Base-by-base conservation (phyloP, 2,329 filamentous ascomycete species). In the Ascocoryne sarcoides region DNA sequence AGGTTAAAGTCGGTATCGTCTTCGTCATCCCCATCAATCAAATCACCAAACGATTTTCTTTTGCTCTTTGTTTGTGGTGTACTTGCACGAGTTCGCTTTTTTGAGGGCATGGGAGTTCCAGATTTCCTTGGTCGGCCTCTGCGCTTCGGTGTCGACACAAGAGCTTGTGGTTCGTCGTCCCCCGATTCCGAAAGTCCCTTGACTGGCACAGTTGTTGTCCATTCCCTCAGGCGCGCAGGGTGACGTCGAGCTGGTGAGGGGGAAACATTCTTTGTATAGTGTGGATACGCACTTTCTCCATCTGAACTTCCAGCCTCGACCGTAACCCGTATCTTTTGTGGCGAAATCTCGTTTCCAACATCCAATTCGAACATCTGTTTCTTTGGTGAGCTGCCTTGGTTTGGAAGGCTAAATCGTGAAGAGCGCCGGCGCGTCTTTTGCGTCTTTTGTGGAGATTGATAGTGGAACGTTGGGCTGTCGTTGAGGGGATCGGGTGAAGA, bases 51-150 rank as follows among this genome's bases (percentile, higher is more conserved):
- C 17, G 15, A 12, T 8, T 43, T 42, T 46, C 50, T 29, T 39
- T 46, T 44, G 2, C 26, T 31, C 32, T 49, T 56, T 15, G 45
- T 46, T 9, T 33, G 45, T 5, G 52, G 53, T 19, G 57, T 58
- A 21, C 42, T 33, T 4, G 42, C 46, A 33, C 52, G 52, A 10
- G 43, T 44, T 14, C 39, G 16, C 40, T 51, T 55, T 32, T 55
- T 57, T 4, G 42, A 36, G 18, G 63, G 62, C 4, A 63, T 62
- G 21, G 60, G 58, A 48, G 60, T 60, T 29, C 53, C 50, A 36
- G 65, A 64, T 48, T 68, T 69, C 33, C 62, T 60, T 23, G 65
- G 63, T 32, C 65, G 59, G 15, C 65, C 65, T 52, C 62, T 61
- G 33, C 58, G 58, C 50, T 56, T 60, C 46, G 61, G 62, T 1